Evolutionary conservation across 495 filamentous ascomycete genomes (phyloP).

Genomic region (Sabuloglossum arenarium): DNA sequence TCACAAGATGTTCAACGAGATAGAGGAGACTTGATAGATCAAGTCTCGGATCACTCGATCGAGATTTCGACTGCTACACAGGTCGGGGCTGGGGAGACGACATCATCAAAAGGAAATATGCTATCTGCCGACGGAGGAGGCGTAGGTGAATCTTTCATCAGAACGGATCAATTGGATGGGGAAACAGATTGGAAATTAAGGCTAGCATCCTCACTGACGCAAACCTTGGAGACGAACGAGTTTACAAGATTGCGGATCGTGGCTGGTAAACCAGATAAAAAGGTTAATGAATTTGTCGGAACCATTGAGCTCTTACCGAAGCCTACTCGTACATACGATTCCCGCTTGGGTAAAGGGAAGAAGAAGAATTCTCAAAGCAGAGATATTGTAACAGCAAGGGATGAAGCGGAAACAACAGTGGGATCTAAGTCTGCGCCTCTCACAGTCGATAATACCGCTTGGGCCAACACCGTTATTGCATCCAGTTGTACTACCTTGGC

Average conservation of each 20-base stretch:
- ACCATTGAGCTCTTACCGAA: slow-evolving; percentile 29
- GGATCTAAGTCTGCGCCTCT: slow-evolving; percentile 37
- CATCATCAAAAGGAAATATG: not conserved
- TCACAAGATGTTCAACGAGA: not conserved
- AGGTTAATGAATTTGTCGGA: slow-evolving; percentile 84
- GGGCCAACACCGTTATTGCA: slow-evolving; percentile 94
- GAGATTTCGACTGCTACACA: not conserved
- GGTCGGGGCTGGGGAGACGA: not conserved
- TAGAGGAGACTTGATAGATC: not conserved
- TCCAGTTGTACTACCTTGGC: slow-evolving; percentile 75
- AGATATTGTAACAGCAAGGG: not conserved
- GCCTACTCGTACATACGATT: slow-evolving; percentile 11
- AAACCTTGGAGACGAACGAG: slow-evolving; percentile 43
- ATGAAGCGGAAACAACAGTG: slow-evolving; percentile 12
- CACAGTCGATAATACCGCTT: slow-evolving; percentile 92
- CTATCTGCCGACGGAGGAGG: not conserved
- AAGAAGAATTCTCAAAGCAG: slow-evolving; percentile 10
- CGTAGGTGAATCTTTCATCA: slow-evolving; percentile 81
- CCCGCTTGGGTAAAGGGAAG: slow-evolving; percentile 12
- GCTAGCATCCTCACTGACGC: slow-evolving; percentile 64
- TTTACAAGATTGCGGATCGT: slow-evolving; percentile 55
- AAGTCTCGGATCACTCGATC: not conserved
- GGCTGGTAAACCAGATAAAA: slow-evolving; percentile 72
- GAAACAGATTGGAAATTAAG: slow-evolving; percentile 99
- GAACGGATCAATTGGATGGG: slow-evolving; percentile 93